These are phyloP conservation scores for Penicillium parvum DNA, from an alignment of 495 filamentous ascomycete species.

Conservation along the genomic window DNA sequence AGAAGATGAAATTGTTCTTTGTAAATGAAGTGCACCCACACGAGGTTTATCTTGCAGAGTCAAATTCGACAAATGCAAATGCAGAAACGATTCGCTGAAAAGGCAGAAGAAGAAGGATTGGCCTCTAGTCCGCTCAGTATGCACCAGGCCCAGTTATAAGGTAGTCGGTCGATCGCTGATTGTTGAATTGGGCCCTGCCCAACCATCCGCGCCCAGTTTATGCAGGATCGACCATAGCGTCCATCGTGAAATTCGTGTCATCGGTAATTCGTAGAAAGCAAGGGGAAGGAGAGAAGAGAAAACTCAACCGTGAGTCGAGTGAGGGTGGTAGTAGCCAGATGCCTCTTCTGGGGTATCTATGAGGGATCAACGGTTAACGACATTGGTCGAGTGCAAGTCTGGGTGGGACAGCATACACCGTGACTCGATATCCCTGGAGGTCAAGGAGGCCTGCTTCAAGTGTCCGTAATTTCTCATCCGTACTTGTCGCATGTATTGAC, in stretches of 20 bases:
- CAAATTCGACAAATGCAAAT: background rate
- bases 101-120: background rate
- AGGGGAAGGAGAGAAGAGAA: background rate
- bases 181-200: background rate
- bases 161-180: background rate
- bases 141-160: background rate
- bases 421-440: constrained; percentile 27
- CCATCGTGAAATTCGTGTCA: background rate
- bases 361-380: constrained; percentile 2
- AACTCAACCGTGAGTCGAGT: constrained; percentile 4
- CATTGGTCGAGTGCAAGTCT: background rate
- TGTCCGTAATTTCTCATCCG: constrained; percentile 29
- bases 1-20: too few relatives aligned
- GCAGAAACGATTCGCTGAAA: background rate
- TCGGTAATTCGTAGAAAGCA: constrained; percentile 7
- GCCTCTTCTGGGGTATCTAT: constrained; percentile 14
- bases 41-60: background rate
- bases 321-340: constrained; percentile 13
- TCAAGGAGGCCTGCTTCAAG: constrained; percentile 24
- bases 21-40: background rate
- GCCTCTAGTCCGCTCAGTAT: too few relatives aligned
- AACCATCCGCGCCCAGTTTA: constrained; percentile 1
- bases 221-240: background rate
- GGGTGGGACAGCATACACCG: constrained; percentile 23
- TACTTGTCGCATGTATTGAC: constrained; percentile 38